phyloP scores from a whole-genome alignment of 2,329 filamentous ascomycete genomes.

The Phaeosphaeria sp. region DNA sequence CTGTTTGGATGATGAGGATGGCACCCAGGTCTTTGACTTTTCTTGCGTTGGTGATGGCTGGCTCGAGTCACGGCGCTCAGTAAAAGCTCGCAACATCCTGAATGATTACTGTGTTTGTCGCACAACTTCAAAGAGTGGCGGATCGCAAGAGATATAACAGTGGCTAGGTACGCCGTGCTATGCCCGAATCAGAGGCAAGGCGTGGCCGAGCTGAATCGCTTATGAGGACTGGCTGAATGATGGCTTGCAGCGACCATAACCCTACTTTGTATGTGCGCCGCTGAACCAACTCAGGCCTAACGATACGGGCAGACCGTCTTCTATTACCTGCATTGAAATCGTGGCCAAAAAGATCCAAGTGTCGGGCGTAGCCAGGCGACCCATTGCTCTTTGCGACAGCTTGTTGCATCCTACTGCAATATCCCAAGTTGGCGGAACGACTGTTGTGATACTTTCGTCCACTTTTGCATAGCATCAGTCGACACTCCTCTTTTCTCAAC shows the following conservation, averaged over 20 bases:
- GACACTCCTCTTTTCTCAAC: not conserved
- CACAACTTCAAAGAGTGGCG: not conserved
- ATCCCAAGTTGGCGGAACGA: not conserved
- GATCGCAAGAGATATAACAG: slow-evolving; percentile 11
- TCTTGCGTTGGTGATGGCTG: not conserved
- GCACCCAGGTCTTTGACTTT: not conserved
- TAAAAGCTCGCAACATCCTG: slow-evolving; percentile 8
- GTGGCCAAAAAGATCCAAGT: not conserved
- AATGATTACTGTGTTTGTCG: not conserved
- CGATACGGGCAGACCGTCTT: not conserved
- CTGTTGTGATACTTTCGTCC: not conserved
- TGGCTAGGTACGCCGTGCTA: not conserved
- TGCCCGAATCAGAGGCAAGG: slow-evolving; percentile 3
- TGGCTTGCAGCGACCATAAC: slow-evolving; percentile 10
- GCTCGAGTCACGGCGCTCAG: slow-evolving; percentile 3
- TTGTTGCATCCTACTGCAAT: not conserved
- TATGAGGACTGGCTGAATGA: slow-evolving; percentile 7
- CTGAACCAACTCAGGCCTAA: slow-evolving; percentile 9
- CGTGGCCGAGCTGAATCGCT: slow-evolving; percentile 17
- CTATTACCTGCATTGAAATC: not conserved
- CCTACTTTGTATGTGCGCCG: slow-evolving; percentile 15
- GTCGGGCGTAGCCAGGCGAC: slow-evolving; percentile 3
- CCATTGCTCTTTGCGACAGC: not conserved
- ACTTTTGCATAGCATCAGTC: not conserved
- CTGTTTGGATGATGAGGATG: slow-evolving; percentile 1